A percentile compares a stretch with the other conserved stretches of the same genome.
Evolutionary conservation across 371 early-diverging fungal species (phyloP).

Genomic region (Nematocida sp.): DNA sequence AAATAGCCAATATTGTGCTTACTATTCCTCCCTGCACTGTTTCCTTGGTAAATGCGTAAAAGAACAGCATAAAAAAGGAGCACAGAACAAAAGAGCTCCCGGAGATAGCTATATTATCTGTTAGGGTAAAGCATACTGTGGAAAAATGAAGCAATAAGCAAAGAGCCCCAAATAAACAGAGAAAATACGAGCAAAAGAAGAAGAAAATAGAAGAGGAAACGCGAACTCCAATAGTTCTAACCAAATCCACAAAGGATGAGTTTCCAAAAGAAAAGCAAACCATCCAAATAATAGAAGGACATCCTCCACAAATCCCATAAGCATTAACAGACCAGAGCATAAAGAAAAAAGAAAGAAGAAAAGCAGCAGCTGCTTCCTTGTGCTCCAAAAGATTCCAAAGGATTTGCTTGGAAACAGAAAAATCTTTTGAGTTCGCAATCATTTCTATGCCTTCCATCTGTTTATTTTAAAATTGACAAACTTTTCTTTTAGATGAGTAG

Average conservation of each 20-base stretch:
- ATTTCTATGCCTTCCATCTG: not conserved
- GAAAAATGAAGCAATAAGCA: not conserved
- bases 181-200: constrained; percentile 32
- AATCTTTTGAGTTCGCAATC: not conserved
- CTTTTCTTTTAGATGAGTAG: constrained; percentile 32
- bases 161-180: constrained; percentile 6
- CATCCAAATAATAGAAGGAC: not conserved
- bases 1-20: not conserved
- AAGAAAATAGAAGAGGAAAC: not conserved
- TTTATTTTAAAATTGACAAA: constrained; percentile 6
- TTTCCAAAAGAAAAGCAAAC: not conserved
- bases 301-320: no score
- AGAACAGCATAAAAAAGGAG: constrained; percentile 35
- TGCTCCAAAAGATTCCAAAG: not conserved
- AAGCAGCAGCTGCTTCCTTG: no score
- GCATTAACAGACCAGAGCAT: no score
- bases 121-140: constrained; percentile 16
- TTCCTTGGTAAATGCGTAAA: constrained; percentile 13
- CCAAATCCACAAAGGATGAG: not conserved
- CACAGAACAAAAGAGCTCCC: constrained; percentile 20
- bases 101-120: constrained; percentile 41
- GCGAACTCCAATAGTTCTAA: not conserved
- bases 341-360: no score
- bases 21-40: not conserved
- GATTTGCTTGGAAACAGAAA: not conserved